phyloP scores from a whole-genome alignment of 176 grass and related monocot genomes.

The Tillandsia leiboldiana region DNA sequence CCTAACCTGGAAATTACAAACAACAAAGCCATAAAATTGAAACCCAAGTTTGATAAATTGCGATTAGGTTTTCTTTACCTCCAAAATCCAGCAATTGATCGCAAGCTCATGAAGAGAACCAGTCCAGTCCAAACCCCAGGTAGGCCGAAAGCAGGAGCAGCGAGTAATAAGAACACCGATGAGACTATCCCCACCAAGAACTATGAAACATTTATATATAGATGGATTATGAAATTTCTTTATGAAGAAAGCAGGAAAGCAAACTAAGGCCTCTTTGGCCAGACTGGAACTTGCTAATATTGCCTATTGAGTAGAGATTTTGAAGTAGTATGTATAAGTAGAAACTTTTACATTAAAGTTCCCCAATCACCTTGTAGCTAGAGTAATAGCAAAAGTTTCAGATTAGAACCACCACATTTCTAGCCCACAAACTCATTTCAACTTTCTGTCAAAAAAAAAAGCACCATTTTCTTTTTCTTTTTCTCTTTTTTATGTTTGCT shows the following conservation, averaged over 20 bases:
- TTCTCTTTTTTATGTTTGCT: too few species aligned
- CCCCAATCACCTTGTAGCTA: too few species aligned
- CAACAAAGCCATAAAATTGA: background rate
- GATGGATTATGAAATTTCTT: background rate
- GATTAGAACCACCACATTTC: too few species aligned
- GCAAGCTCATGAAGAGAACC: constrained; percentile 71
- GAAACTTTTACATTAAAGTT: too few species aligned
- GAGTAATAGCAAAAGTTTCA: too few species aligned
- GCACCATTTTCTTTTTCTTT: too few species aligned
- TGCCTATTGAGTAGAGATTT: too few species aligned
- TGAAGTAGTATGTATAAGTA: too few species aligned
- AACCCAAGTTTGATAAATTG: background rate
- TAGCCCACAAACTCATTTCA: too few species aligned
- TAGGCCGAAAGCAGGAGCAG: constrained; percentile 60
- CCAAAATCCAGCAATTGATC: constrained; percentile 52
- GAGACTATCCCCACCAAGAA: constrained; percentile 45
- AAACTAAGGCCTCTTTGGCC: too few species aligned
- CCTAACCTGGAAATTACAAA: constrained; percentile 2
- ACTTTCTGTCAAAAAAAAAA: too few species aligned
- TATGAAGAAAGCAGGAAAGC: background rate
- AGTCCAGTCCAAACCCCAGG: constrained; percentile 76
- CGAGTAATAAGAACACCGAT: constrained; percentile 41
- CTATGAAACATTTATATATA: constrained; percentile 23
- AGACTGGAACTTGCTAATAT: too few species aligned
- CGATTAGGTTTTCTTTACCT: constrained; percentile 42